Evolutionary conservation across 768 basidiomycete genomes (phyloP).

Genomic region (Mycena albidolilacea): DNA sequence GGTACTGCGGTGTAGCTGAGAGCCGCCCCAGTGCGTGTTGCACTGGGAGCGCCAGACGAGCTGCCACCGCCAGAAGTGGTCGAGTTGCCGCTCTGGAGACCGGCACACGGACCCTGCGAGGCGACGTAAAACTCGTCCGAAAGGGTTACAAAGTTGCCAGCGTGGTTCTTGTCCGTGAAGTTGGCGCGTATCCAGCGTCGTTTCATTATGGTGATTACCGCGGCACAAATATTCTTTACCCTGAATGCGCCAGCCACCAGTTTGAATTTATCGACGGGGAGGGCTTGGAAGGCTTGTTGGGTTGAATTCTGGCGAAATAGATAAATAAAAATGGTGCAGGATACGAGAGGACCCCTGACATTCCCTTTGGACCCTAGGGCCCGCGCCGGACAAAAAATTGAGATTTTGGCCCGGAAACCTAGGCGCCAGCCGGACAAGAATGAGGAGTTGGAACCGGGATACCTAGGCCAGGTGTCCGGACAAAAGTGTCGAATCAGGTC

Average conservation of each 20-base stretch:
- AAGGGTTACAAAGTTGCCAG: not conserved
- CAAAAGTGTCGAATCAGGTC: no score
- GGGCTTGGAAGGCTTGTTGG: not conserved
- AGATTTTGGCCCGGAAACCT: no score
- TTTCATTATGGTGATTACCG: not conserved
- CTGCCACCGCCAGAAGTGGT: conserved; percentile 1
- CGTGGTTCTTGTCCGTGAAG: conserved; percentile 18
- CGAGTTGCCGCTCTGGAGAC: conserved; percentile 5
- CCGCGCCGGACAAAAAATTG: no score
- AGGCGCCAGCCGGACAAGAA: no score
- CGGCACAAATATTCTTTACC: not conserved
- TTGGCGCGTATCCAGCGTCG: conserved; percentile 11
- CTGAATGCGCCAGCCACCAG: conserved; percentile 18
- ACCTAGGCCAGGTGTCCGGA: no score
- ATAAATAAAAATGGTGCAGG: no score
- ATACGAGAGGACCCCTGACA: no score
- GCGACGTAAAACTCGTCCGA: no score
- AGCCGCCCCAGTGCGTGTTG: not conserved
- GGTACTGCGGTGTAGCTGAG: not conserved
- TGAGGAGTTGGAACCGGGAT: no score
- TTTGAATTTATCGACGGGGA: not conserved
- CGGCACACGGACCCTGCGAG: no score
- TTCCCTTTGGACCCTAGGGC: no score
- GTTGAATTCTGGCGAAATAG: not conserved
- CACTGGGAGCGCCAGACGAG: not conserved